phyloP scores from a whole-genome alignment of 306 rosid species.

The Quercus berberidifolia region DNA sequence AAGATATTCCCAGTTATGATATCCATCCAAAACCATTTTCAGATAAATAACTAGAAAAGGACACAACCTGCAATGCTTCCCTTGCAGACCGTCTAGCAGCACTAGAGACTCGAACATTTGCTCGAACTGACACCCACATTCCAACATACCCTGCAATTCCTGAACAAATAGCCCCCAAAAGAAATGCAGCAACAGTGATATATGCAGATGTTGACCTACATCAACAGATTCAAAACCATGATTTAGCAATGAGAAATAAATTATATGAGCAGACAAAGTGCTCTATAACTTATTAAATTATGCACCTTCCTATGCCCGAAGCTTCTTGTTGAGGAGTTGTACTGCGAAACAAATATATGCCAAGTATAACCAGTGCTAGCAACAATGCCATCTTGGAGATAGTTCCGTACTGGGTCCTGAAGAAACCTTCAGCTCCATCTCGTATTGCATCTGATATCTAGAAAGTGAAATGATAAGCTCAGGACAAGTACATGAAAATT shows the following conservation, averaged over 20 bases:
- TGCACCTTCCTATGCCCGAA: slow-evolving; percentile 89
- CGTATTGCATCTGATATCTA: slow-evolving; percentile 98
- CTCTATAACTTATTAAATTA: slow-evolving; percentile 8
- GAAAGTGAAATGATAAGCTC: slow-evolving; percentile 35
- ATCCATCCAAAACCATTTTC: slow-evolving; percentile 21
- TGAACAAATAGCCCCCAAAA: slow-evolving; percentile 93
- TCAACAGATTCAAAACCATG: slow-evolving; percentile 22
- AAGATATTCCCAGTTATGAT: slow-evolving; percentile 28
- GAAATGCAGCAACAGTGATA: slow-evolving; percentile 94
- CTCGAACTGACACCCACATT: slow-evolving; percentile 99
- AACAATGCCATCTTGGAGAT: slow-evolving; percentile 97
- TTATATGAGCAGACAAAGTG: not conserved
- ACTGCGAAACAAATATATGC: slow-evolving; percentile 86
- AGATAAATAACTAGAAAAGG: slow-evolving; percentile 20
- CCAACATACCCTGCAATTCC: slow-evolving; percentile 98
- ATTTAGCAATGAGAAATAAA: slow-evolving; percentile 18
- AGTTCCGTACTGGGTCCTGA: slow-evolving; percentile 93
- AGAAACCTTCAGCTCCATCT: slow-evolving; percentile 99
- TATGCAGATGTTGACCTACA: slow-evolving; percentile 86
- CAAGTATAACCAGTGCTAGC: slow-evolving; percentile 74
- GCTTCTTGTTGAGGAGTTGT: slow-evolving; percentile 88
- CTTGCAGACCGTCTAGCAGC: slow-evolving; percentile 98
- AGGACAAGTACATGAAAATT: slow-evolving; percentile 28
- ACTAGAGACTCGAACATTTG: slow-evolving; percentile 97
- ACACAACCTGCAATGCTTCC: slow-evolving; percentile 94